These are phyloP conservation scores for Lepiota brunneoincarnata DNA, from an alignment of 768 basidiomycete species.

Conservation along the genomic window DNA sequence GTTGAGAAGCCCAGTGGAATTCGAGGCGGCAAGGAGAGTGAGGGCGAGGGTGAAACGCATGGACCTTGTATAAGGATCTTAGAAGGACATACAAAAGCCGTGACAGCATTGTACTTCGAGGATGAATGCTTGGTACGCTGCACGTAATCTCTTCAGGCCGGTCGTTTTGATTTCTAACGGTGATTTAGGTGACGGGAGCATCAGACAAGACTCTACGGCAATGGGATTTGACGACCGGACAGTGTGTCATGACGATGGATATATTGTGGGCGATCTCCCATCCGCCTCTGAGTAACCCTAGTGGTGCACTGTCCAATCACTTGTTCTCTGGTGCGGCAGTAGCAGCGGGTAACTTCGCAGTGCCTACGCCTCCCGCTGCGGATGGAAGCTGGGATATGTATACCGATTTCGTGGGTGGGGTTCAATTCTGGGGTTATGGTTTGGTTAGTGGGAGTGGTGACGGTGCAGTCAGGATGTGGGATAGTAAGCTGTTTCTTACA, in stretches of 20 bases:
- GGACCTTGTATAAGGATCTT: conserved; percentile 71
- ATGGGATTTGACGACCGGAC: conserved; percentile 96
- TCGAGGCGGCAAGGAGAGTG: conserved; percentile 32
- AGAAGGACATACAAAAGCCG: conserved; percentile 91
- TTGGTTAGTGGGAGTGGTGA: conserved; percentile 97
- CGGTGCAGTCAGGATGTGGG: conserved; percentile 99
- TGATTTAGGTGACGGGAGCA: conserved; percentile 85
- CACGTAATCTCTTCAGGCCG: not conserved
- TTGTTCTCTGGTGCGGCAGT: conserved; percentile 53
- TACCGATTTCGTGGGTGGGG: conserved; percentile 94
- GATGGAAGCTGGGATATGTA: conserved; percentile 95
- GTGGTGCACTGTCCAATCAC: conserved; percentile 37
- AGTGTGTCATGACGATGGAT: conserved; percentile 99
- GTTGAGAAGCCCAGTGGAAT: conserved; percentile 38
- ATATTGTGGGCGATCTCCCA: conserved; percentile 99
- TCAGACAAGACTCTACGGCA: conserved; percentile 98
- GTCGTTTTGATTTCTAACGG: conserved; percentile 17
- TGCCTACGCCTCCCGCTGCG: conserved; percentile 83
- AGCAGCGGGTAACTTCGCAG: conserved; percentile 64
- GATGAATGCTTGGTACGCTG: conserved; percentile 81
- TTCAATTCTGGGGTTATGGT: conserved; percentile 99
- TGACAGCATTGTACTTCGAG: conserved; percentile 94
- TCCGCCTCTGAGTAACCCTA: conserved; percentile 49
- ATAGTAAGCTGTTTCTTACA: conserved; percentile 63
- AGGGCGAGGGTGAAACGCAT: conserved; percentile 35